A percentile compares a stretch with the other conserved stretches of the same genome.
Conservation (phyloP, 1,139 yeast genomes). For the Hyphopichia khmerensis region DNA sequence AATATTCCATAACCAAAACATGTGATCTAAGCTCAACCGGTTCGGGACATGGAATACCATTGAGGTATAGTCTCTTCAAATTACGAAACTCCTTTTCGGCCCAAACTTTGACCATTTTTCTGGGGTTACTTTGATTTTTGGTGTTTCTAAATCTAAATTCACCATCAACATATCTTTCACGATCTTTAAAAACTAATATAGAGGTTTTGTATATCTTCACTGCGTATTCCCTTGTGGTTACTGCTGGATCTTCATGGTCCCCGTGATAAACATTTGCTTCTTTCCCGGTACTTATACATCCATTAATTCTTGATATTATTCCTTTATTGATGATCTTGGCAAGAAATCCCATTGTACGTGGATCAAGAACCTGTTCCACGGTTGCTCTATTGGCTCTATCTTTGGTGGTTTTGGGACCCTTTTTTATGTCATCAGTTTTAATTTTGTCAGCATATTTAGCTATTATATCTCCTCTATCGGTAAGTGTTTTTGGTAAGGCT, state of each 20-base stretch:
- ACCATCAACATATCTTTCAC: slow-evolving; percentile 95
- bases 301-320: slow-evolving; percentile 79
- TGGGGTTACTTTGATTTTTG: slow-evolving; percentile 84
- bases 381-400: slow-evolving; percentile 96
- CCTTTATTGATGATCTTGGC: slow-evolving; percentile 82
- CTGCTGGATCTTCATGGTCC: slow-evolving; percentile 53
- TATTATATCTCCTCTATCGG: slow-evolving; percentile 59
- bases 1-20: slow-evolving; percentile 91
- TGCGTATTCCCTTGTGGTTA: slow-evolving; percentile 61
- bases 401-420: slow-evolving; percentile 56
- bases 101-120: slow-evolving; percentile 98
- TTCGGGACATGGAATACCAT: slow-evolving; percentile 89
- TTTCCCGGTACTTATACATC: slow-evolving; percentile 95
- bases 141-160: slow-evolving; percentile 88
- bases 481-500: slow-evolving; percentile 16
- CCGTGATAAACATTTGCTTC: slow-evolving; percentile 99
- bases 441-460: slow-evolving; percentile 63
- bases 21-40: slow-evolving; percentile 87
- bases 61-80: slow-evolving; percentile 71
- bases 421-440: slow-evolving; percentile 59
- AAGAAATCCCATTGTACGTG: slow-evolving; percentile 82
- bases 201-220: slow-evolving; percentile 96
- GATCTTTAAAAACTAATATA: slow-evolving; percentile 89
- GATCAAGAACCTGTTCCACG: slow-evolving; percentile 94
- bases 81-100: slow-evolving; percentile 97